Base-by-base conservation (phyloP, 208 protist genomes). In the Acanthamoeba divionensis region DNA sequence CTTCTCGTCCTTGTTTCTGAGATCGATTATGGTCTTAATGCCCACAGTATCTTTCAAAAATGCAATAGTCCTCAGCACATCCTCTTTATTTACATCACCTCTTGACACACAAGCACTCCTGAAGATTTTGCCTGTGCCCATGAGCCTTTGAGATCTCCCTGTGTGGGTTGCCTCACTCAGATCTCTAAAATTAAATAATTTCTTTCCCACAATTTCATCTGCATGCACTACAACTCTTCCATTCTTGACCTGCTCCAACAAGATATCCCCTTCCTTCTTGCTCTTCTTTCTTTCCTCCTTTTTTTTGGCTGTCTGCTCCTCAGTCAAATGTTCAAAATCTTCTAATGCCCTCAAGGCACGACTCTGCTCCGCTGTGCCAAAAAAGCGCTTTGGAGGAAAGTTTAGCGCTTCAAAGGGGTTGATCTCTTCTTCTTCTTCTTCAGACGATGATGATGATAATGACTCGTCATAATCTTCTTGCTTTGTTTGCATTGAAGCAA, bases 1-100 rank as follows among this genome's bases (percentile, higher is more conserved):
- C 77, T 67, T 62, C 36, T 87, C 77, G 33, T 87, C 77, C 21
- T 44, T 44, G 54, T 87, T 87, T 18, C 77, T 31, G 54, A 87
- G 67, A 36, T 87, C 77, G 29, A 87, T 87, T 33, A 87, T 87
- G 15, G 77, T 87, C 38, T 41, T 29, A 33, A 87, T 87, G 1
- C 77, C 77, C n/a, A 67, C 77, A 7, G 8, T 18, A 26, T 67
- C 54, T 45, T 87, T 87, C n/a, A 87, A 21, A 21, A 66, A 87
- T 13, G 54, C 55, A 38, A 87, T 62, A 26, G 67, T 67, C n/a
- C 67, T 66, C 21, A 36, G 33, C 12, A 87, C 31, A 52, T 48
- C 48, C 26, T 87, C 77, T 15, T 50, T 67, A 41, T 67, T 21
- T 3, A 87, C 77, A 1, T 87, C 77, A 0, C 77, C 77, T 10